Evolutionary conservation across 2,329 filamentous ascomycete species (phyloP).

Genomic region (Aspergillus sp.): DNA sequence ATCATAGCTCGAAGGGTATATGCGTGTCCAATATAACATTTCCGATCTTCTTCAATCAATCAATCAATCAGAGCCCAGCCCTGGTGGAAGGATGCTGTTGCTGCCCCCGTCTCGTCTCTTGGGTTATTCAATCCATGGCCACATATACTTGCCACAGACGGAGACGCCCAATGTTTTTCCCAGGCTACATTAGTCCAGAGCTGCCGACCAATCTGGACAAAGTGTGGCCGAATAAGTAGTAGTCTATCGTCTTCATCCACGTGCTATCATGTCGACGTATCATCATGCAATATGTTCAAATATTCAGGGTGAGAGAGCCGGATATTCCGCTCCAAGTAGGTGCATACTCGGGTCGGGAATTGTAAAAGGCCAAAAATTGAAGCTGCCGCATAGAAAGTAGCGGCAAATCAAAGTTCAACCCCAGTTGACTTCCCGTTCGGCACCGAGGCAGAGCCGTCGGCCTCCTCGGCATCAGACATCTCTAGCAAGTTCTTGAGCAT

Average conservation of each 20-base stretch:
- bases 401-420: conserved; percentile 34
- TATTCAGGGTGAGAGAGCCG: not conserved
- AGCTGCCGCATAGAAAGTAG: not conserved
- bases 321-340: not conserved
- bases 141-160: not conserved
- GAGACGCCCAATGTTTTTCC: not conserved
- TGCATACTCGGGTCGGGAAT: too few species aligned
- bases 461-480: conserved; percentile 35
- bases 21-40: not conserved
- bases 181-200: not conserved
- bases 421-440: conserved; percentile 32
- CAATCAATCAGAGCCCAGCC: not conserved
- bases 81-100: not conserved
- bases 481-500: conserved; percentile 66
- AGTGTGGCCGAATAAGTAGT: not conserved
- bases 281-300: conserved; percentile 2
- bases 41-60: not conserved
- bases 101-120: not conserved
- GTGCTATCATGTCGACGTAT: conserved; percentile 10
- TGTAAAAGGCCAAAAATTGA: not conserved
- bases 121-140: not conserved
- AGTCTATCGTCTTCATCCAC: conserved; percentile 7
- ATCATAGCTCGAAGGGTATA: conserved; percentile 1
- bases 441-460: conserved; percentile 18
- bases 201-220: not conserved